Conservation (phyloP, 257 asterid genomes). For the Solanum chmielewskii region DNA sequence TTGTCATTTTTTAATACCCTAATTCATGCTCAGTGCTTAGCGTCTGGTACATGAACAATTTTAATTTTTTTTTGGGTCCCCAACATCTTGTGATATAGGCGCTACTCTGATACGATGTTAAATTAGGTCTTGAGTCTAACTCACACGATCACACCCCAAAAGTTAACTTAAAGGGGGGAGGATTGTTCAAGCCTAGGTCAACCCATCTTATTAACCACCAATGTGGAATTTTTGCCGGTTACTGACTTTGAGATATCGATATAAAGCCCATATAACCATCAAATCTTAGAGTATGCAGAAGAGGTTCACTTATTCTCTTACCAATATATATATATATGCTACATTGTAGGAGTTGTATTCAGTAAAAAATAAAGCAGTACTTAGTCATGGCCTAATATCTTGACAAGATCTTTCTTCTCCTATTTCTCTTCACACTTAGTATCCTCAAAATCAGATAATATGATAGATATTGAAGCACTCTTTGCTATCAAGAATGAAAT, state of each 20-base stretch:
- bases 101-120: no score
- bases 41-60: no score
- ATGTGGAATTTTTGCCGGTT: no score
- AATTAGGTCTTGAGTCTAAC: no score
- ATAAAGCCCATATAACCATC: background rate
- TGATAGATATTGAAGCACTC: background rate
- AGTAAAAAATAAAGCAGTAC: background rate
- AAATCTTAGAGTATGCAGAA: background rate
- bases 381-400: background rate
- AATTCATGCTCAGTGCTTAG: no score
- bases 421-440: background rate
- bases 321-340: background rate
- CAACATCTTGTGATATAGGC: no score
- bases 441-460: background rate
- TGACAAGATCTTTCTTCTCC: background rate
- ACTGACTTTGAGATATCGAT: no score
- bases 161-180: rapidly evolving
- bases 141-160: no score
- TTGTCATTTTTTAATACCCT: no score
- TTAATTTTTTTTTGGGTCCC: no score
- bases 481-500: background rate
- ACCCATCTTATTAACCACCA: no score
- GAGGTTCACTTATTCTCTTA: background rate
- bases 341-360: background rate
- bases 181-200: no score